Evolutionary conservation across 1,284 basidiomycete genomes (phyloP).

Genomic region (Cryptococcus sp.): DNA sequence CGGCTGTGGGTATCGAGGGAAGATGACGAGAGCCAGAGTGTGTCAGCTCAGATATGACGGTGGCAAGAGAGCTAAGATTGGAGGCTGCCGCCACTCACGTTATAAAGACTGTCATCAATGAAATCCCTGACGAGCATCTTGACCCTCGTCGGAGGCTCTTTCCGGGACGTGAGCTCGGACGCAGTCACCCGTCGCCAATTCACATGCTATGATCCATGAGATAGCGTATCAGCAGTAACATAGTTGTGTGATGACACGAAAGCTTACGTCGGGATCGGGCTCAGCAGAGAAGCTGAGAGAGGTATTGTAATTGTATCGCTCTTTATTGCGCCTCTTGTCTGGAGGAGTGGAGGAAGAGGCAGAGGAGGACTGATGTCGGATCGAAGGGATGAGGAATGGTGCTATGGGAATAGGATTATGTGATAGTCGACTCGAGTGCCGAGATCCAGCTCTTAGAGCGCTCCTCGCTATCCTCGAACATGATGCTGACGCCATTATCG

Average conservation of each 20-base stretch:
- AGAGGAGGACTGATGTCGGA: conserved; percentile 6
- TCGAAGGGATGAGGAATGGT: conserved; percentile 5
- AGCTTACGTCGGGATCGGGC: conserved; percentile 47
- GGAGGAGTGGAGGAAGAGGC: background rate
- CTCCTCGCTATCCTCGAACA: no score
- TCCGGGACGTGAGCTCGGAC: conserved; percentile 64
- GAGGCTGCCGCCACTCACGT: conserved; percentile 54
- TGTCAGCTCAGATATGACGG: background rate
- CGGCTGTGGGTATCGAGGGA: conserved; percentile 56
- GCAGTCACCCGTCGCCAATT: conserved; percentile 72
- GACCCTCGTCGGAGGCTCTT: conserved; percentile 73
- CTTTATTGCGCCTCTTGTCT: conserved; percentile 17
- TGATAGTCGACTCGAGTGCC: no score
- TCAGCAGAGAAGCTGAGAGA: conserved; percentile 41
- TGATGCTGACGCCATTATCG: no score
- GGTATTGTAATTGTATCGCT: conserved; percentile 52
- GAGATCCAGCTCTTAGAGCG: no score
- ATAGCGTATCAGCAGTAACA: background rate
- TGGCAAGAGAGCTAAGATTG: background rate
- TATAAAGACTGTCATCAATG: conserved; percentile 95
- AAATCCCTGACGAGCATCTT: conserved; percentile 96
- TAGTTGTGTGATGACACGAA: background rate
- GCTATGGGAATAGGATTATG: background rate
- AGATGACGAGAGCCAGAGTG: background rate
- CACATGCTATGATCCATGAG: conserved; percentile 35